These are phyloP conservation scores for Colletotrichum eremochloae DNA, from an alignment of 2,329 filamentous ascomycete species.

Conservation along the genomic window DNA sequence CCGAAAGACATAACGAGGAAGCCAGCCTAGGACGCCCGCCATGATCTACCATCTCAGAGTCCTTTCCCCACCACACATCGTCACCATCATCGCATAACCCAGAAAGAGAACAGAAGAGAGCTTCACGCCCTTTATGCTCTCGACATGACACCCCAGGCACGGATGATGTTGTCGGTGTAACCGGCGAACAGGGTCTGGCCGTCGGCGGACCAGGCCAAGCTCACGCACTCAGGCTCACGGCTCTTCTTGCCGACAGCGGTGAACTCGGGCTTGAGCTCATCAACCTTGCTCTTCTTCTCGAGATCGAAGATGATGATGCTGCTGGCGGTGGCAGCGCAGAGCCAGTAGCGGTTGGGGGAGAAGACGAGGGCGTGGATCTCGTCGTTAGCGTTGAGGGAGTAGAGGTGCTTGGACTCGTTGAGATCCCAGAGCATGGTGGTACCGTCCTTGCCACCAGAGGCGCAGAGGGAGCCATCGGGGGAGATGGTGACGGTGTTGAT, in stretches of 20 bases:
- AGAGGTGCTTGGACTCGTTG: constrained; percentile 99
- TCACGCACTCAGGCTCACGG: constrained; percentile 98
- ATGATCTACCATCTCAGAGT: constrained; percentile 56
- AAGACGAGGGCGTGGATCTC: constrained; percentile 99
- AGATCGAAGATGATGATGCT: constrained; percentile 99
- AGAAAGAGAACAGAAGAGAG: constrained; percentile 39
- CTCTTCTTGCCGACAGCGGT: constrained; percentile 97
- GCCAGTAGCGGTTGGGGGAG: constrained; percentile 99
- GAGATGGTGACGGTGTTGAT: constrained; percentile 99
- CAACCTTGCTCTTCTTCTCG: constrained; percentile 99
- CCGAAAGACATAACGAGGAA: constrained; percentile 61
- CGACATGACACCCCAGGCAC: constrained; percentile 98
- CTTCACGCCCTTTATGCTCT: constrained; percentile 73
- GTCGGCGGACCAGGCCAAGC: constrained; percentile 96
- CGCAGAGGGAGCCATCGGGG: constrained; percentile 98
- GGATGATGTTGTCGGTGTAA: constrained; percentile 99
- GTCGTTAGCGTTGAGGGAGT: constrained; percentile 99
- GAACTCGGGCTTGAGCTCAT: constrained; percentile 99
- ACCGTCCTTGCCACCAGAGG: constrained; percentile 99
- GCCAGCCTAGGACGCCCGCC: constrained; percentile 62
- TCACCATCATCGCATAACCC: constrained; percentile 41
- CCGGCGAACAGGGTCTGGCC: constrained; percentile 99
- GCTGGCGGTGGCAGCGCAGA: constrained; percentile 96
- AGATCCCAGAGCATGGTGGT: constrained; percentile 99
- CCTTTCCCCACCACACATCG: constrained; percentile 41